Percentiles rank a stretch among this genome's conserved stretches.
Conservation (phyloP, 208 protist species). For the Herpetomonas muscarum region DNA sequence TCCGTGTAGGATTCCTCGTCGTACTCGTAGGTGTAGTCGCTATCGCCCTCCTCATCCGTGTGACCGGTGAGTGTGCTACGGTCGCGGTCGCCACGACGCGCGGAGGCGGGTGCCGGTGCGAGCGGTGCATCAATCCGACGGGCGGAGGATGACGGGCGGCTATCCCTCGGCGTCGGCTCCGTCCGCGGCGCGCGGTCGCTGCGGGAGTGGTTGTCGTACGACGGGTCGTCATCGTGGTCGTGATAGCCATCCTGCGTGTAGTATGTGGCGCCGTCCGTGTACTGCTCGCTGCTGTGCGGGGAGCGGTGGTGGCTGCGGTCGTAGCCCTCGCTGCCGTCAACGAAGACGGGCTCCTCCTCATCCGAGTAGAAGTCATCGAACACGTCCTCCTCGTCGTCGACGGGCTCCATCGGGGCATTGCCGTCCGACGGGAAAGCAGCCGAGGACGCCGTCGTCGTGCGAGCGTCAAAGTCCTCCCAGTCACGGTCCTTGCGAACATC, state of each 20-base stretch:
- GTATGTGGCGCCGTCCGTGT: conserved; percentile 2
- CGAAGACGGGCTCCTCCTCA: conserved; percentile 43
- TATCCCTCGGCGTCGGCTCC: conserved; percentile 1
- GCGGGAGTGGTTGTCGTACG: conserved; percentile 8
- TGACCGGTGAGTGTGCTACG: neutral
- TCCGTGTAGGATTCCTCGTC: conserved; percentile 13
- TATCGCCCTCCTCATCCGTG: neutral
- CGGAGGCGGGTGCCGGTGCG: neutral
- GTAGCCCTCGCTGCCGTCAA: conserved; percentile 6
- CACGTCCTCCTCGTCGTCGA: conserved; percentile 18
- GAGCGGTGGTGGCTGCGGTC: conserved; percentile 2
- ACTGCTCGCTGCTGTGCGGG: neutral
- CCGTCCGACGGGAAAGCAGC: conserved; percentile 23
- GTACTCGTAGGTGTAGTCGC: conserved; percentile 11
- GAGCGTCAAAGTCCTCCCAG: conserved; percentile 58
- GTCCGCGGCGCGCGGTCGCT: conserved; percentile 7
- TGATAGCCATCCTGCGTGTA: conserved; percentile 24
- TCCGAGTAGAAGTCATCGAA: conserved; percentile 66
- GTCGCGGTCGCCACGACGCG: neutral
- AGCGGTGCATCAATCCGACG: too few species aligned
- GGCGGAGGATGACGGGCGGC: neutral
- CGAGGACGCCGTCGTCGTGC: conserved; percentile 20
- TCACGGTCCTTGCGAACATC: conserved; percentile 25
- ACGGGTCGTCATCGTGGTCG: conserved; percentile 10
- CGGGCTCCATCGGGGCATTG: conserved; percentile 7